phyloP scores from a whole-genome alignment of 1,284 basidiomycete species.

The Malassezia sympodialis region DNA sequence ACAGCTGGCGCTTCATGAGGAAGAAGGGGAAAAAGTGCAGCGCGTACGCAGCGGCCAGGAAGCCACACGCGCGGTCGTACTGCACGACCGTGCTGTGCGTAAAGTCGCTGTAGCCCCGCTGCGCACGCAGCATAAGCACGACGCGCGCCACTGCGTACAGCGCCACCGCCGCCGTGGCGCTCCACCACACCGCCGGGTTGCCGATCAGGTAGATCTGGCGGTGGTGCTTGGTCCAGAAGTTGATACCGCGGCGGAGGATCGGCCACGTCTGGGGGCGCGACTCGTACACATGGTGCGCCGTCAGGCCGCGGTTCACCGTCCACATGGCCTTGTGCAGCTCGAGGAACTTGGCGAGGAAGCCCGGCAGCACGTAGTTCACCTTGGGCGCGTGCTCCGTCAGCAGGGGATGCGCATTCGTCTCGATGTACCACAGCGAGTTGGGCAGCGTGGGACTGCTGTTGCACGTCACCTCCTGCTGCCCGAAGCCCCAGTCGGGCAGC shows the following conservation, averaged over 20 bases:
- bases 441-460: constrained; percentile 85
- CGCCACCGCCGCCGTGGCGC: constrained; percentile 62
- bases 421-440: constrained; percentile 90
- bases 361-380: constrained; percentile 68
- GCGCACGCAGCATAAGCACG: constrained; percentile 71
- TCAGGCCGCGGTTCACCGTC: constrained; percentile 90
- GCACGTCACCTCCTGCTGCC: constrained; percentile 94
- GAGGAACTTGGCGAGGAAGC: constrained; percentile 78
- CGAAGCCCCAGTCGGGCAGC: constrained; percentile 91
- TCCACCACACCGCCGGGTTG: constrained; percentile 86
- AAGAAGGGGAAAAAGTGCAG: constrained; percentile 93
- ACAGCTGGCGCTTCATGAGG: constrained; percentile 88
- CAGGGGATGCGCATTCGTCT: constrained; percentile 66
- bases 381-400: constrained; percentile 15
- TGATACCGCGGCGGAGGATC: constrained; percentile 73
- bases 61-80: constrained; percentile 80
- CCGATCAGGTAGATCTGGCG: constrained; percentile 88
- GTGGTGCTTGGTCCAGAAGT: constrained; percentile 95
- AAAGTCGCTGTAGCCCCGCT: constrained; percentile 83
- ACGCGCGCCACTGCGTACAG: constrained; percentile 63
- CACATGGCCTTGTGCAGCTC: constrained; percentile 95
- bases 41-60: constrained; percentile 86
- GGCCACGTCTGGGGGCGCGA: constrained; percentile 87
- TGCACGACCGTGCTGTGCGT: constrained; percentile 78
- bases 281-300: constrained; percentile 86